Conservation (phyloP, 2,329 filamentous ascomycete species). For the Pseudocercospora fuligena region DNA sequence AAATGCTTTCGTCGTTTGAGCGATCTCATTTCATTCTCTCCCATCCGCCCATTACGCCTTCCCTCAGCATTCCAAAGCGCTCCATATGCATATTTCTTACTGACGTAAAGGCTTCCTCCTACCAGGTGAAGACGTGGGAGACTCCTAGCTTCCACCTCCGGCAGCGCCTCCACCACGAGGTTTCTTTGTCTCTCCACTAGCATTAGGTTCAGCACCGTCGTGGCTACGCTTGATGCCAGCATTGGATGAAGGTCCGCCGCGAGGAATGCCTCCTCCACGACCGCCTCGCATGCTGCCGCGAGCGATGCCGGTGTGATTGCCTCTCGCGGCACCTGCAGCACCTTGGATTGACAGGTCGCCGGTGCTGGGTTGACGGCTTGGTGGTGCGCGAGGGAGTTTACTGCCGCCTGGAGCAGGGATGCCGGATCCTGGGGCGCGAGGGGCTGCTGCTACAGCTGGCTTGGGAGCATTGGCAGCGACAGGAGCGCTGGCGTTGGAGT, state of each 20-base stretch:
- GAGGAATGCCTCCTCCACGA: slow-evolving; percentile 30
- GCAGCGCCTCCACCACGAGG: slow-evolving; percentile 35
- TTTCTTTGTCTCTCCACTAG: slow-evolving; percentile 37
- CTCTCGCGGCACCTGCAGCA: slow-evolving; percentile 22
- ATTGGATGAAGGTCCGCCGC: slow-evolving; percentile 25
- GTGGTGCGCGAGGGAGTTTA: slow-evolving; percentile 24
- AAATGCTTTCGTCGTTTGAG: background rate
- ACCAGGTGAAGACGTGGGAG: background rate
- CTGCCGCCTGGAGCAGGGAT: slow-evolving; percentile 31
- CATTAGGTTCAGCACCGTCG: slow-evolving; percentile 36
- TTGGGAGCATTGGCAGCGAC: slow-evolving; percentile 15
- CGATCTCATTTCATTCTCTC: background rate
- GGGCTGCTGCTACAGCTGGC: slow-evolving; percentile 16
- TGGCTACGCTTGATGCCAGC: slow-evolving; percentile 42
- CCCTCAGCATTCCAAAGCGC: no score
- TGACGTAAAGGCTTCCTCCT: background rate
- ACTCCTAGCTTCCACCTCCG: slow-evolving; percentile 15
- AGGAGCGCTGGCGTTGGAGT: slow-evolving; percentile 11
- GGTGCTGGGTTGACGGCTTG: slow-evolving; percentile 23
- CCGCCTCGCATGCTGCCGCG: slow-evolving; percentile 31
- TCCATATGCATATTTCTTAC: background rate
- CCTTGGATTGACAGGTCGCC: slow-evolving; percentile 21
- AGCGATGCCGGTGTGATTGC: slow-evolving; percentile 24
- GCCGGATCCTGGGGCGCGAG: slow-evolving; percentile 17
- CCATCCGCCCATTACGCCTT: background rate